These are phyloP conservation scores for Gnomoniopsis smithogilvyi DNA, from an alignment of 2,329 filamentous ascomycete genomes.

Conservation along the genomic window DNA sequence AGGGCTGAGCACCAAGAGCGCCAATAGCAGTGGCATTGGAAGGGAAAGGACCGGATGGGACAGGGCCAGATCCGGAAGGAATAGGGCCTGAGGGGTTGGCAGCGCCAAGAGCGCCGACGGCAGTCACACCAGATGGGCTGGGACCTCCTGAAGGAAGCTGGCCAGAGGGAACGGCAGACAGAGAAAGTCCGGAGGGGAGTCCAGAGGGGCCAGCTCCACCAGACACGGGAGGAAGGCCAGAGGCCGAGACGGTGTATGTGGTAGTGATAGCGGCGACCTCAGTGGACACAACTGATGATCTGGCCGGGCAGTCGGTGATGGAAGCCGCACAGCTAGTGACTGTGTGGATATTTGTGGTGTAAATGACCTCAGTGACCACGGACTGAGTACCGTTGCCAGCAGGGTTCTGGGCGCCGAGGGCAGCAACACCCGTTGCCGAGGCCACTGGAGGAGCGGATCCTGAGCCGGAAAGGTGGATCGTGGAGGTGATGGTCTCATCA, in stretches of 20 bases:
- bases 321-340: slow-evolving; percentile 16
- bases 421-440: neutral
- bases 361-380: slow-evolving; percentile 12
- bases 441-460: neutral
- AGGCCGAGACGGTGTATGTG: slow-evolving; percentile 3
- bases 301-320: slow-evolving; percentile 15
- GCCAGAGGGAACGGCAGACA: neutral
- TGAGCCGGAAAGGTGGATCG: slow-evolving; percentile 6
- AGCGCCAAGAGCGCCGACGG: neutral
- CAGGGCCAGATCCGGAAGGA: neutral
- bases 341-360: slow-evolving; percentile 13
- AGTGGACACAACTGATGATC: slow-evolving; percentile 11
- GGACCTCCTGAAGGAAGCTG: neutral
- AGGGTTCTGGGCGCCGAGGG: neutral
- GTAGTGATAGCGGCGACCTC: slow-evolving; percentile 14
- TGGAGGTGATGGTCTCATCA: slow-evolving; percentile 12
- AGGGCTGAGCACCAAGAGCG: neutral
- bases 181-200: neutral
- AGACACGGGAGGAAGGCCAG: neutral
- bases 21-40: neutral
- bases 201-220: neutral
- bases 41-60: neutral
- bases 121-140: neutral
- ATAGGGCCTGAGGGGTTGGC: neutral
- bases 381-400: neutral